Base-by-base conservation (phyloP, 306 rosid species). In the Arachis hypogaea region DNA sequence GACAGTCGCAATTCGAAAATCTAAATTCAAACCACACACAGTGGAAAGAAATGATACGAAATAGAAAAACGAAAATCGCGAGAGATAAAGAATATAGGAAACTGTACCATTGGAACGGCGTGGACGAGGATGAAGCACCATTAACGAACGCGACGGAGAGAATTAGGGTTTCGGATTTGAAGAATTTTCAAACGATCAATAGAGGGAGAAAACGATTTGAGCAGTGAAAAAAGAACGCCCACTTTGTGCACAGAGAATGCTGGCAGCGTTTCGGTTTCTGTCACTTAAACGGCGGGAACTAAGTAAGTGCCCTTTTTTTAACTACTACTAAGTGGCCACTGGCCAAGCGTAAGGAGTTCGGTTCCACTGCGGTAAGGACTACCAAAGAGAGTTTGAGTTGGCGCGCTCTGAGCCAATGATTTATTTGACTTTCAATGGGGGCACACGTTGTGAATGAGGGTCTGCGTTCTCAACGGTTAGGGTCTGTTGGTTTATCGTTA, bases 101-200 rank as follows among this genome's bases (percentile, higher is more conserved):
- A 45, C 2, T 7, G 63, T 5, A 5, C 68, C 40, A 54, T 50
- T 30, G 51, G 85, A 30, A 22, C 28, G 33, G 42, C 60, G 46
- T 41, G 76, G 63, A 49, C 83, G 90, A 59, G 88, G 73, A 82
- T 87, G 90, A 61, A 82, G 88, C 77, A 84, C 86, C 93, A 88
- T 88, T 59, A 68, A 30, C 2, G 33, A 5, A 9, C 5, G 49
- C 6, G 11, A 16, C n/a, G 6, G 55, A 18, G 44, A 18, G 51
- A 36, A 5, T 59, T 82, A 78, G 86, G 80, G 80, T 67, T 82
- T 69, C 16, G 2, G 66, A 4, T 75, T 16, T 40, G 72, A 64
- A 12, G 16, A 42, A 55, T 28, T 74, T n/a, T n/a, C 3, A 1
- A 44, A 64, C 40, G 9, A 60, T 52, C 29, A 52, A 63, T 18